Evolutionary conservation across 441 rosid species (phyloP), one percentile per base, ranked within the genome.

Genomic region (Eruca vesicaria): DNA sequence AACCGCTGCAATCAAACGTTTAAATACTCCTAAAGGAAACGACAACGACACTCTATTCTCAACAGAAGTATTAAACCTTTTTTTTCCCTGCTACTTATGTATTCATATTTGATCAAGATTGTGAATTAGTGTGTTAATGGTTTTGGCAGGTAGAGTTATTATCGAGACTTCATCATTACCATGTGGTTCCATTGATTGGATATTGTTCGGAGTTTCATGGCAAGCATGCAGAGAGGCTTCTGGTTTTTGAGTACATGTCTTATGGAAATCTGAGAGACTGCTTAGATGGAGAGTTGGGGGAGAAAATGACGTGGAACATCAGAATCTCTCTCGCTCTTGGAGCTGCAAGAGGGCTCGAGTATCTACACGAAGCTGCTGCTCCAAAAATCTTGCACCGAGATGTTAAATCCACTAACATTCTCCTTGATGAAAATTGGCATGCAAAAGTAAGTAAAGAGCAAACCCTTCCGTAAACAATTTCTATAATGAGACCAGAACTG

Each of bases 131-230:
- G 32, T 29, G 0, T 21, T 73, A 19, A 36, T 8, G 31, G 78
- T 77, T 69, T 80, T 56, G 66, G 20, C 78, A 95, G 99, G 93
- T 93, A 15, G 92, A 93, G 78, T 77, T 95, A 63, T 79, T 95
- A 68, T 82, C 97, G 53, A 90, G 96, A 79, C 92, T 95, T 58
- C 91, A 95, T 79, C 99, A 95, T 70, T 91, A 88, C 81, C 98
- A 93, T 10, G 92, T 95, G 71, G 99, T 95, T 72, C 98, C 97
- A 3, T 82, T 95, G 78, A 77, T 91, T 33, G 99, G 99, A 57
- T 95, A 88, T 81, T 95, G 98, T 82, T 90, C 84, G 3, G 95
- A 91, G 72, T 89, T 78, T 80, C 86, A 78, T 43, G 98, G 97
- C 55, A 93, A 87, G 74, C 91, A 83, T 45, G 89, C 87, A 26